phyloP scores from a whole-genome alignment of 257 asterid genomes.

The Scutellaria baicalensis region DNA sequence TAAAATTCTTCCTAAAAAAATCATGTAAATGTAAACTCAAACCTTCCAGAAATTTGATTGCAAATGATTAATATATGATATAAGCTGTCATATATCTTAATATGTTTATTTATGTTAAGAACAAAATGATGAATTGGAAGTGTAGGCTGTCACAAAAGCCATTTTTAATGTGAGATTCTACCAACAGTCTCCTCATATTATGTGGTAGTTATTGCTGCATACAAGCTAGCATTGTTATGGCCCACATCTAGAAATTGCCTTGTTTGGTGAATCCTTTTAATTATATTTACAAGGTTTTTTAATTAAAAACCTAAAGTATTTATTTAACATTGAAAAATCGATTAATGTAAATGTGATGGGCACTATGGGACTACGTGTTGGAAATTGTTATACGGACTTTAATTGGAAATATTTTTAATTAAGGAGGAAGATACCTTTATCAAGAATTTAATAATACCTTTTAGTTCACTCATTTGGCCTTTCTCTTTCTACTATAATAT shows the following conservation, averaged over 20 bases:
- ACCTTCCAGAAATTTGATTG: too few relatives aligned
- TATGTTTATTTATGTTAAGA: background rate
- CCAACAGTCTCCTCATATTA: background rate
- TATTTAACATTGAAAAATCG: background rate
- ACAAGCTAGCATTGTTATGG: background rate
- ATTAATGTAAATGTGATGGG: background rate
- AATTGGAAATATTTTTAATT: too few relatives aligned
- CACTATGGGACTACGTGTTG: background rate
- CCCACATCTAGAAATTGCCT: background rate
- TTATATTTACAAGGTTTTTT: background rate
- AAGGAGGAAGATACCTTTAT: too few relatives aligned
- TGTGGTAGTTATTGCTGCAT: background rate
- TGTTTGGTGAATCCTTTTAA: background rate
- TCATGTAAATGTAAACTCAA: too few relatives aligned
- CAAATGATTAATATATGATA: too few relatives aligned
- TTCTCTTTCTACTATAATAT: too few relatives aligned
- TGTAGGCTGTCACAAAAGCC: background rate
- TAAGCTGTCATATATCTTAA: too few relatives aligned
- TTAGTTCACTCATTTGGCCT: too few relatives aligned
- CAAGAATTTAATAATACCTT: too few relatives aligned
- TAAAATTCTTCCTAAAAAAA: too few relatives aligned
- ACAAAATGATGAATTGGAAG: background rate
- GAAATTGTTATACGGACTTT: background rate
- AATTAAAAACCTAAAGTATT: background rate
- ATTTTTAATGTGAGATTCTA: background rate